phyloP scores from a whole-genome alignment of 169 alveolate species.

The Babesia bigemina region DNA sequence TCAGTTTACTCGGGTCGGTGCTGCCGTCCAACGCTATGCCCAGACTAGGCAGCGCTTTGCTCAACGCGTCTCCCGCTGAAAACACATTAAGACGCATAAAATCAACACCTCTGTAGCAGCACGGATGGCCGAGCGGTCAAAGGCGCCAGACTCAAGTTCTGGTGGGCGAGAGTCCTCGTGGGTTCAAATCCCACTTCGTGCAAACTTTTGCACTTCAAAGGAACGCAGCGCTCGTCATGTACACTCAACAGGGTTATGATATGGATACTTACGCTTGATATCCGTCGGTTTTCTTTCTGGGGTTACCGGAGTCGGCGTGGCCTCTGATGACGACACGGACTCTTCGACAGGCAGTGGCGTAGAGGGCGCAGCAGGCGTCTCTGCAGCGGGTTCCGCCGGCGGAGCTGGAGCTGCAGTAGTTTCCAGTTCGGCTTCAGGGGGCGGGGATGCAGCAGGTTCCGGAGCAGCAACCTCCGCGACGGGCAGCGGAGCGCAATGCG shows the following conservation, averaged over 20 bases:
- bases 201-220: constrained; percentile 49
- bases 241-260: too few relatives aligned
- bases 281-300: not conserved
- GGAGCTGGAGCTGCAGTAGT: not conserved
- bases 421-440: not conserved
- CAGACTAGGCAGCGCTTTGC: not conserved
- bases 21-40: not conserved
- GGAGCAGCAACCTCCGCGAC: too few relatives aligned
- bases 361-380: too few relatives aligned
- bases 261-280: too few relatives aligned
- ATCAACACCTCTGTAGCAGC: constrained; percentile 50
- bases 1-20: not conserved
- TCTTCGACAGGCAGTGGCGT: too few relatives aligned
- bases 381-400: too few relatives aligned
- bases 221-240: not conserved
- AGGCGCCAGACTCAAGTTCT: constrained; percentile 92
- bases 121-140: constrained; percentile 91
- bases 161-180: constrained; percentile 92
- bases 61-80: not conserved
- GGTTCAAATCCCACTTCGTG: constrained; percentile 92
- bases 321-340: not conserved
- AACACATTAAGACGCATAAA: constrained; percentile 6
- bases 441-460: too few relatives aligned
- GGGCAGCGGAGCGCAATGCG: constrained; percentile 1
- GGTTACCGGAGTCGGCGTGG: not conserved